Percentiles rank a stretch among this genome's conserved stretches.
These are phyloP conservation scores for Curvularia hawaiiensis DNA, from an alignment of 2,329 filamentous ascomycete species.

Conservation along the genomic window DNA sequence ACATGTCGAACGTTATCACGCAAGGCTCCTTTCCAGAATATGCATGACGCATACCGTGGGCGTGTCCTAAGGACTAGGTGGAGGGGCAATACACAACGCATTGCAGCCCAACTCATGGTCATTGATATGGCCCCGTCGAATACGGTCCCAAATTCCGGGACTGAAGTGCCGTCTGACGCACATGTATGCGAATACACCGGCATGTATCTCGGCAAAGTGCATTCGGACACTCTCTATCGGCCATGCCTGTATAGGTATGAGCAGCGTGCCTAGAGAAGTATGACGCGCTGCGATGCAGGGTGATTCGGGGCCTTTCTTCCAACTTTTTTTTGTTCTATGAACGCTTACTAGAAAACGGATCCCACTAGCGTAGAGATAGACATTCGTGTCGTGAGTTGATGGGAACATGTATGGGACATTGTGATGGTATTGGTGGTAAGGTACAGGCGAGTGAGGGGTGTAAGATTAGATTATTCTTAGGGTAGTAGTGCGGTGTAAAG, in stretches of 20 bases:
- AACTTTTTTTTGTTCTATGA: not conserved
- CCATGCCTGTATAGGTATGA: not conserved
- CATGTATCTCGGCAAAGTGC: not conserved
- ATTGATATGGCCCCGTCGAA: not conserved
- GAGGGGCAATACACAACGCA: not conserved
- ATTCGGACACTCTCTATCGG: not conserved
- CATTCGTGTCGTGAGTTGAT: not conserved
- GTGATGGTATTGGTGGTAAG: not conserved
- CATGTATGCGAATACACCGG: not conserved
- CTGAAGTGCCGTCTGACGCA: not conserved
- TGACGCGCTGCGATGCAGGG: not conserved
- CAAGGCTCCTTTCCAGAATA: not conserved
- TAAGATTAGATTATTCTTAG: not conserved
- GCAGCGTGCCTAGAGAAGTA: not conserved
- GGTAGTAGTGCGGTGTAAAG: not conserved
- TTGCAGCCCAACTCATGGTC: not conserved
- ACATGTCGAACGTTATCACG: not conserved
- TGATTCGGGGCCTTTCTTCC: not conserved
- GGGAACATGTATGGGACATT: not conserved
- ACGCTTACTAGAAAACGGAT: not conserved
- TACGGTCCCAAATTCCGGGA: not conserved
- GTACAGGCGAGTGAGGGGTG: not conserved
- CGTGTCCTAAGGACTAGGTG: not conserved
- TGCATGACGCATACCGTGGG: not conserved
- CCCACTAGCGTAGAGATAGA: not conserved